These are phyloP conservation scores for Penicillium sp. DNA, from an alignment of 2,329 filamentous ascomycete genomes.

Conservation along the genomic window DNA sequence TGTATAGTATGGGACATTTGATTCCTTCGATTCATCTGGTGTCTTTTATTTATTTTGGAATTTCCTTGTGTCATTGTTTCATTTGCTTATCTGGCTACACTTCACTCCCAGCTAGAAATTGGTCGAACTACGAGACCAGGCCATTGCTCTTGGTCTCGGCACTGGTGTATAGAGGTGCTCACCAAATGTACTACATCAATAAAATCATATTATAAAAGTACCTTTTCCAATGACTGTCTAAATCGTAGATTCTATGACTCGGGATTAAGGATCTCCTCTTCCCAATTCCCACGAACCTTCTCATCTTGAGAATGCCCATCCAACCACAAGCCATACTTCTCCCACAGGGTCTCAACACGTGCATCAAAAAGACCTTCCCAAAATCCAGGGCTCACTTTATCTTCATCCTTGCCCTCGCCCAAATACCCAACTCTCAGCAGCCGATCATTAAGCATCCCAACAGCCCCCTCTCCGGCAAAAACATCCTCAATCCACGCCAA, in stretches of 20 bases:
- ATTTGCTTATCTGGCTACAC: constrained; percentile 13
- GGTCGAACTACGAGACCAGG: constrained; percentile 13
- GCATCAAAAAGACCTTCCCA: constrained; percentile 60
- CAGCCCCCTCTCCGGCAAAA: constrained; percentile 69
- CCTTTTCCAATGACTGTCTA: not conserved
- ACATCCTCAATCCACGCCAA: constrained; percentile 76
- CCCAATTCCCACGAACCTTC: constrained; percentile 21
- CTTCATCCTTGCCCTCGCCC: constrained; percentile 21
- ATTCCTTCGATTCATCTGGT: constrained; percentile 33
- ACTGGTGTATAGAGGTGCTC: constrained; percentile 20
- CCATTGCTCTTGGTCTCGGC: constrained; percentile 3
- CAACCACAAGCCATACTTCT: constrained; percentile 63
- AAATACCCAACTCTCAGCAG: constrained; percentile 38
- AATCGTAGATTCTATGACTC: constrained; percentile 1
- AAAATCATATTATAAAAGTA: constrained; percentile 5
- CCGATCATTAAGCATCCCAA: constrained; percentile 52
- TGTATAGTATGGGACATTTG: constrained; percentile 43
- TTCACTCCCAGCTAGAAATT: constrained; percentile 18
- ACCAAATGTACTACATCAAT: constrained; percentile 26
- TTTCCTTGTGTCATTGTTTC: constrained; percentile 16
- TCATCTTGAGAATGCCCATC: constrained; percentile 29
- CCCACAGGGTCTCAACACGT: constrained; percentile 70
- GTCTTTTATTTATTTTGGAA: constrained; percentile 26
- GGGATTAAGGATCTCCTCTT: constrained; percentile 29
- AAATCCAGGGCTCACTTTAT: constrained; percentile 22